These are phyloP conservation scores for Corrigiola litoralis DNA, from an alignment of 179 eudicot species.

Conservation along the genomic window DNA sequence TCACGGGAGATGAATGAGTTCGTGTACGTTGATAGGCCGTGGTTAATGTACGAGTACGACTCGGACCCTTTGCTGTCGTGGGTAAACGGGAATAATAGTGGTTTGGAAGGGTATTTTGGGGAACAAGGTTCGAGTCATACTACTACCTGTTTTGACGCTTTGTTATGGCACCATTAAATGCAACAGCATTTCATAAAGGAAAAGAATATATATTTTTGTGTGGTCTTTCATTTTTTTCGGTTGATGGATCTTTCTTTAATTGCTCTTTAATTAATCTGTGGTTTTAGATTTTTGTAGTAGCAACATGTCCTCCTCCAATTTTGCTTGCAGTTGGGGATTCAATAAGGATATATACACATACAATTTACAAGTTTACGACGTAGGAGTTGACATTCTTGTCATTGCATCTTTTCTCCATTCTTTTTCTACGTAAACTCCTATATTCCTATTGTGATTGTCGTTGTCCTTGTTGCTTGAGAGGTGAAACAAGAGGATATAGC, in stretches of 20 bases:
- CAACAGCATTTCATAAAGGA: background rate
- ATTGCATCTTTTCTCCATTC: no score
- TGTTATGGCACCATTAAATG: conserved; percentile 34
- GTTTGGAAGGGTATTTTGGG: conserved; percentile 36
- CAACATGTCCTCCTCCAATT: no score
- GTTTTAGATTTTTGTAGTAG: no score
- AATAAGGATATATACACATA: no score
- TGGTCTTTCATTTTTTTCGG: background rate
- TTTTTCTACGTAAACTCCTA: no score
- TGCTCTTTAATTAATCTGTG: background rate
- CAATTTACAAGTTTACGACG: no score
- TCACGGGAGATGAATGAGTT: no score
- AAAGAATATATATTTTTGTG: background rate
- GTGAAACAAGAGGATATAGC: no score
- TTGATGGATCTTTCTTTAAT: background rate
- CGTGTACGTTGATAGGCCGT: conserved; percentile 24
- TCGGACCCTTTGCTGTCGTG: conserved; percentile 23
- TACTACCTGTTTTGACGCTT: conserved; percentile 25
- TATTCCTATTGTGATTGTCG: no score
- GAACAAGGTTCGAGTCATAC: conserved; percentile 25
- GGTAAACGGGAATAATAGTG: conserved; percentile 18
- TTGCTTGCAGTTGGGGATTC: no score
- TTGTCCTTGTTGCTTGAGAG: no score
- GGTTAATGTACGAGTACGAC: conserved; percentile 28
- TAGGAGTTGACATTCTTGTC: no score